These are phyloP conservation scores for Aphanomyces euteiches DNA, from an alignment of 352 stramenopile species.

Conservation along the genomic window DNA sequence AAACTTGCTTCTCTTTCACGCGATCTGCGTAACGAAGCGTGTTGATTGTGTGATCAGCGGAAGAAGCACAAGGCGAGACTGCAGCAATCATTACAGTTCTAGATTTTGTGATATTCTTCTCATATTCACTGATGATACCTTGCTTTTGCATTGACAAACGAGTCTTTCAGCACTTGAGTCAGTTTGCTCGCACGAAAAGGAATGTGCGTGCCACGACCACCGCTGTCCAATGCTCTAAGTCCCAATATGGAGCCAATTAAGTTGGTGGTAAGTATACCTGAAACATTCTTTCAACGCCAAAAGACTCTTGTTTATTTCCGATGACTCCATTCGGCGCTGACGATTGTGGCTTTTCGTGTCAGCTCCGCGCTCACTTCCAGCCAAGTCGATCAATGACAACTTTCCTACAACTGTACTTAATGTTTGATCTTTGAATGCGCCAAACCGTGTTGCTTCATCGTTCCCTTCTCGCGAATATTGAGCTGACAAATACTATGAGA, in stretches of 20 bases:
- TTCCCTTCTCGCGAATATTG: constrained; percentile 57
- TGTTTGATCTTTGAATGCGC: background rate
- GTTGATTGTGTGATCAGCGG: constrained; percentile 95
- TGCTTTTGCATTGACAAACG: constrained; percentile 93
- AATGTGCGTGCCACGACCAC: constrained; percentile 85
- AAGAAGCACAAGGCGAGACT: constrained; percentile 90
- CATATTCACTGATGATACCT: constrained; percentile 35
- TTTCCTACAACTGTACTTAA: constrained; percentile 52
- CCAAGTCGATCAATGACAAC: constrained; percentile 95
- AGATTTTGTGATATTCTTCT: background rate
- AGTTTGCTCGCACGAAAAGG: constrained; percentile 96
- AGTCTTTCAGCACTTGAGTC: constrained; percentile 98
- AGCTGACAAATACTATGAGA: constrained; percentile 96
- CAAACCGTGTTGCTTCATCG: constrained; percentile 44
- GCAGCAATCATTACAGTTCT: constrained; percentile 96
- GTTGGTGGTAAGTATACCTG: constrained; percentile 40
- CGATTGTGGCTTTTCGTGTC: constrained; percentile 93
- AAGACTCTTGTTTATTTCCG: constrained; percentile 97
- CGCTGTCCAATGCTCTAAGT: constrained; percentile 85
- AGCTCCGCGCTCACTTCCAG: constrained; percentile 92
- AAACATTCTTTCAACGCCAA: constrained; percentile 97
- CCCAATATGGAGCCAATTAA: background rate
- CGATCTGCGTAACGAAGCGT: constrained; percentile 96
- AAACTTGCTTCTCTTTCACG: constrained; percentile 94
- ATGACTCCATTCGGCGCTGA: constrained; percentile 92